Evolutionary conservation across 2,329 filamentous ascomycete species (phyloP).

Genomic region (Trichophyton equinum): DNA sequence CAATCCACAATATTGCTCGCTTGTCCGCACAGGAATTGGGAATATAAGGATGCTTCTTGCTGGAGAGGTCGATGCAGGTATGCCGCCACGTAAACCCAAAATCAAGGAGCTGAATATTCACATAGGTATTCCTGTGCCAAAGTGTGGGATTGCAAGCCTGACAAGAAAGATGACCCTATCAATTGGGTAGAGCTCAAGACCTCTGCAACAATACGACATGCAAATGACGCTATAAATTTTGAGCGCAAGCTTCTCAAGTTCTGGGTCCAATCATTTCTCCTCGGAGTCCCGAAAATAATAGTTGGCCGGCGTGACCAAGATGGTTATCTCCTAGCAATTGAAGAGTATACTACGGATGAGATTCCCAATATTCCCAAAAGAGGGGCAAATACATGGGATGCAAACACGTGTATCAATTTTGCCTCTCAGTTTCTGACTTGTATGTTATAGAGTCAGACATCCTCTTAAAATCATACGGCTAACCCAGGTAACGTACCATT

Average conservation of each 20-base stretch:
- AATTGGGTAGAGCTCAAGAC: constrained; percentile 97
- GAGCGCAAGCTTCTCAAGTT: constrained; percentile 88
- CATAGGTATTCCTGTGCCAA: neutral
- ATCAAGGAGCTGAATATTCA: neutral
- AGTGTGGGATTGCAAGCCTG: constrained; percentile 78
- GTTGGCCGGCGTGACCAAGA: constrained; percentile 70
- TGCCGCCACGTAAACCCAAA: constrained; percentile 14
- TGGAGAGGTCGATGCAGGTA: constrained; percentile 85
- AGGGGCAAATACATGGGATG: constrained; percentile 67
- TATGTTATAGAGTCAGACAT: constrained; percentile 32
- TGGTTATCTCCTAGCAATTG: constrained; percentile 58
- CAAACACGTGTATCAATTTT: constrained; percentile 88
- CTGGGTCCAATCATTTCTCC: constrained; percentile 91
- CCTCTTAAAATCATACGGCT: constrained; percentile 15
- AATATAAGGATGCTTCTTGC: constrained; percentile 63
- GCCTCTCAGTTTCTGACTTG: constrained; percentile 64
- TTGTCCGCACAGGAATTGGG: constrained; percentile 80
- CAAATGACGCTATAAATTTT: constrained; percentile 60
- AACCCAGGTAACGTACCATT: neutral
- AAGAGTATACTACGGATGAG: constrained; percentile 66
- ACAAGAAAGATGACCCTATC: constrained; percentile 51
- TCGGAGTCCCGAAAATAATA: constrained; percentile 83
- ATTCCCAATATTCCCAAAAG: constrained; percentile 67
- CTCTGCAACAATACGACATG: constrained; percentile 54
- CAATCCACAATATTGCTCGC: constrained; percentile 86